These are phyloP conservation scores for Gossypium armourianum DNA, from an alignment of 441 rosid genomes.

Conservation along the genomic window DNA sequence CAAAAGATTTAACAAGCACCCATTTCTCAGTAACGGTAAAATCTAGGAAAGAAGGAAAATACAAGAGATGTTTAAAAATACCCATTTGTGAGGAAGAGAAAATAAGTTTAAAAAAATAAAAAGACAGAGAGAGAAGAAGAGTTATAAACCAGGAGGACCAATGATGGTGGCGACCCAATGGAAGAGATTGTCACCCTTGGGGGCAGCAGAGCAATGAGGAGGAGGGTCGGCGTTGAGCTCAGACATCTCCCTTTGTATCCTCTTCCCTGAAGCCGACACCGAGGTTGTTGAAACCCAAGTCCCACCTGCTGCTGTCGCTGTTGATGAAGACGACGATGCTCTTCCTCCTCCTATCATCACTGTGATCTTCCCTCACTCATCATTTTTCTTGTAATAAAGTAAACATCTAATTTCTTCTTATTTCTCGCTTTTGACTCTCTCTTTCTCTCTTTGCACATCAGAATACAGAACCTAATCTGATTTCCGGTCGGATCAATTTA, in stretches of 20 bases:
- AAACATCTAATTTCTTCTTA: not conserved
- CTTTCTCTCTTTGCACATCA: not conserved
- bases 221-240: constrained; percentile 72
- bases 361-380: not conserved
- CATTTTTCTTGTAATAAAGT: not conserved
- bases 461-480: not conserved
- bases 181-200: constrained; percentile 79
- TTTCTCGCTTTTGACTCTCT: not conserved
- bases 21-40: not conserved
- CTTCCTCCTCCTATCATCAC: constrained; percentile 31
- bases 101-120: not conserved
- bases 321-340: constrained; percentile 27
- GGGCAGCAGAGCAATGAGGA: constrained; percentile 74
- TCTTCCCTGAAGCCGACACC: constrained; percentile 72
- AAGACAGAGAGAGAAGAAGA: not conserved
- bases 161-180: constrained; percentile 78
- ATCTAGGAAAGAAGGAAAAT: not conserved
- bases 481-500: not conserved
- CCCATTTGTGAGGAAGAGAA: not conserved
- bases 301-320: constrained; percentile 25
- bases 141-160: constrained; percentile 55
- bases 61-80: not conserved
- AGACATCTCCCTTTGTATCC: constrained; percentile 75
- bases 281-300: constrained; percentile 71
- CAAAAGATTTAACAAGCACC: not conserved